These are phyloP conservation scores for Obelidium mucronatum DNA, from an alignment of 192 early-diverging fungal genomes.

Conservation along the genomic window DNA sequence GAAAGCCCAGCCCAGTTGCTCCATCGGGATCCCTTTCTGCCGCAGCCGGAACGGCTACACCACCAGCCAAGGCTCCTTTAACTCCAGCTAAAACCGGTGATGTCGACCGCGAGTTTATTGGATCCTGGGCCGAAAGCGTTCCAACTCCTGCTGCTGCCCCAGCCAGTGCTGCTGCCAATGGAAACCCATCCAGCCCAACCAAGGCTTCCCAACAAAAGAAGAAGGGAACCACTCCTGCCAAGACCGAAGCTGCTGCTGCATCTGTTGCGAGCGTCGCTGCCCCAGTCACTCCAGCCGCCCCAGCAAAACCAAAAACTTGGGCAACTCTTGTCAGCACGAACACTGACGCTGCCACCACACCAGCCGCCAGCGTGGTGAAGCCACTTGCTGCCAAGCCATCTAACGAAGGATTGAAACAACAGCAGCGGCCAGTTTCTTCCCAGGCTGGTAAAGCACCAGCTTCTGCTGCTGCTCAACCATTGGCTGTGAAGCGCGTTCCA, in stretches of 20 bases:
- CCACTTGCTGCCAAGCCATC: conserved; percentile 34
- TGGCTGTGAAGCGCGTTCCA: neutral
- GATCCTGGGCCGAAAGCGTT: conserved; percentile 17
- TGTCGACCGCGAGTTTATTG: conserved; percentile 8
- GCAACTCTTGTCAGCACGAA: conserved; percentile 75
- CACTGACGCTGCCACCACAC: conserved; percentile 52
- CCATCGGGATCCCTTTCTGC: conserved; percentile 2
- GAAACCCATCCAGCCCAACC: conserved; percentile 6
- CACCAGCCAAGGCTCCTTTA: neutral
- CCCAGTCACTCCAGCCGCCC: conserved; percentile 44
- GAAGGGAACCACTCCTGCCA: neutral
- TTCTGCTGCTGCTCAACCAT: conserved; percentile 38
- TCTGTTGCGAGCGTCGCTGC: conserved; percentile 3
- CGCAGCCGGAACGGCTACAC: neutral
- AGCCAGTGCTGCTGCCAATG: neutral
- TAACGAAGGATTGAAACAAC: neutral
- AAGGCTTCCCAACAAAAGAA: conserved; percentile 23
- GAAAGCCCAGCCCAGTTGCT: neutral
- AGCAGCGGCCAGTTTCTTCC: neutral
- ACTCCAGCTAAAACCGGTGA: conserved; percentile 17
- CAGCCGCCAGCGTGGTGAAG: conserved; percentile 30
- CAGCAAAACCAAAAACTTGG: conserved; percentile 77
- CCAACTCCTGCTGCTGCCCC: conserved; percentile 7
- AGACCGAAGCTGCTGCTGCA: conserved; percentile 26
- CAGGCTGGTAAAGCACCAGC: conserved; percentile 24